Evolutionary conservation across 2,329 filamentous ascomycete species (phyloP).

Genomic region (Hypoxylon sp.): DNA sequence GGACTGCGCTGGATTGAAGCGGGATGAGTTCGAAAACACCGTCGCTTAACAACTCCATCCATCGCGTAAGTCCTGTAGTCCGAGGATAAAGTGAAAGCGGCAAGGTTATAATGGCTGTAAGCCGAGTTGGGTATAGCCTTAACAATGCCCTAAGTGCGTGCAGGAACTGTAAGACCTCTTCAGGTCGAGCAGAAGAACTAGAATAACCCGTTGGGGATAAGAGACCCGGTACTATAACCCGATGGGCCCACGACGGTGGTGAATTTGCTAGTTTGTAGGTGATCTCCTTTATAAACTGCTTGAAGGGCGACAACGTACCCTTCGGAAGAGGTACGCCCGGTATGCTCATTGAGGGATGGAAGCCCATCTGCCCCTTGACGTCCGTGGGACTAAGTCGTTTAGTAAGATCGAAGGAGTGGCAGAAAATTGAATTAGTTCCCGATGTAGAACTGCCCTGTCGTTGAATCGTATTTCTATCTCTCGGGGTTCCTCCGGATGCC

Average conservation of each 20-base stretch:
- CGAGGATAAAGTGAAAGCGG: constrained; percentile 86
- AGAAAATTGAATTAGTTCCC: constrained; percentile 65
- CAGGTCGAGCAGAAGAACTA: constrained; percentile 76
- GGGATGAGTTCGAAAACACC: constrained; percentile 88
- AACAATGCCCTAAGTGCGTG: constrained; percentile 83
- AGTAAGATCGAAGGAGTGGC: constrained; percentile 80
- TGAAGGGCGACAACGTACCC: constrained; percentile 68
- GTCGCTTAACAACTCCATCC: constrained; percentile 88
- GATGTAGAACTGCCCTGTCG: constrained; percentile 39
- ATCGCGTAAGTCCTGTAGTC: constrained; percentile 80
- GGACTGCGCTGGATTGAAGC: constrained; percentile 71
- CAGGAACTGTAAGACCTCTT: constrained; percentile 83
- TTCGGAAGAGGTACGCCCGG: constrained; percentile 43
- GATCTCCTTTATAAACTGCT: constrained; percentile 73
- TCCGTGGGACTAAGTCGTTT: constrained; percentile 70
- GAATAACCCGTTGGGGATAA: constrained; percentile 90
- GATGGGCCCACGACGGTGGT: constrained; percentile 76
- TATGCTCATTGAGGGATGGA: constrained; percentile 60
- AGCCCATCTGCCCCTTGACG: constrained; percentile 67
- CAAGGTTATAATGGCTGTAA: constrained; percentile 82
- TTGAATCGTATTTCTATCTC: constrained; percentile 59
- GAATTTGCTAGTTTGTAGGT: constrained; percentile 70
- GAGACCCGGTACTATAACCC: constrained; percentile 86
- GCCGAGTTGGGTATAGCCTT: constrained; percentile 73
- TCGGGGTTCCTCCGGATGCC: constrained; percentile 75